phyloP scores from a whole-genome alignment of 495 filamentous ascomycete genomes.

The Neurospora sp. region DNA sequence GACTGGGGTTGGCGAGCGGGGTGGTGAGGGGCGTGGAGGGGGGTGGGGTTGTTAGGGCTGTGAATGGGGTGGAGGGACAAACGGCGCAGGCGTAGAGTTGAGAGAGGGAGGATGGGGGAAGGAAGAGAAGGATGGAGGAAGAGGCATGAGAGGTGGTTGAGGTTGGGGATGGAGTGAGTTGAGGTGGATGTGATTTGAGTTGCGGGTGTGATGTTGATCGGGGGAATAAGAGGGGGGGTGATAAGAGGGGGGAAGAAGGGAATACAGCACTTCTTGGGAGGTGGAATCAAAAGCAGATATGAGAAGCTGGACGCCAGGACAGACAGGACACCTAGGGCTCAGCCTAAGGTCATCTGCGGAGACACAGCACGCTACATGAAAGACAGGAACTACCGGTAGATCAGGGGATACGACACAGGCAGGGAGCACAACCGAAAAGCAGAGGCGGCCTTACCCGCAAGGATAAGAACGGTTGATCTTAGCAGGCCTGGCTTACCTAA shows the following conservation, averaged over 20 bases:
- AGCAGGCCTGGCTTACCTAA: too few species aligned
- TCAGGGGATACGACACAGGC: neutral
- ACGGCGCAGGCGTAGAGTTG: neutral
- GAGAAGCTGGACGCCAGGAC: neutral
- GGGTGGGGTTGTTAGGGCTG: constrained; percentile 27
- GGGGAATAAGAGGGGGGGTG: neutral
- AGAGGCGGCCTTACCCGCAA: too few species aligned
- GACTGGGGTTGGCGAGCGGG: constrained; percentile 27
- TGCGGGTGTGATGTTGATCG: neutral
- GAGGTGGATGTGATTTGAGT: neutral
- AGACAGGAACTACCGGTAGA: neutral
- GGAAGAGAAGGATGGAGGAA: too few species aligned
- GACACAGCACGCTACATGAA: neutral
- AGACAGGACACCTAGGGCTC: neutral
- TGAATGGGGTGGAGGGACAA: constrained; percentile 5
- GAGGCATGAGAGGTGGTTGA: neutral
- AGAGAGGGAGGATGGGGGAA: neutral
- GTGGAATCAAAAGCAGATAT: neutral
- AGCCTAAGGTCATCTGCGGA: neutral
- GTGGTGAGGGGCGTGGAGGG: constrained; percentile 15
- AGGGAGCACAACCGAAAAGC: neutral
- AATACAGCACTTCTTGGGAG: neutral
- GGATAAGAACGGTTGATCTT: too few species aligned
- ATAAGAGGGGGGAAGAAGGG: neutral
- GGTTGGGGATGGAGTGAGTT: neutral